A percentile compares a stretch with the other conserved stretches of the same genome.
Evolutionary conservation across 306 rosid species (phyloP).

Genomic region (Carpinus fangiana): DNA sequence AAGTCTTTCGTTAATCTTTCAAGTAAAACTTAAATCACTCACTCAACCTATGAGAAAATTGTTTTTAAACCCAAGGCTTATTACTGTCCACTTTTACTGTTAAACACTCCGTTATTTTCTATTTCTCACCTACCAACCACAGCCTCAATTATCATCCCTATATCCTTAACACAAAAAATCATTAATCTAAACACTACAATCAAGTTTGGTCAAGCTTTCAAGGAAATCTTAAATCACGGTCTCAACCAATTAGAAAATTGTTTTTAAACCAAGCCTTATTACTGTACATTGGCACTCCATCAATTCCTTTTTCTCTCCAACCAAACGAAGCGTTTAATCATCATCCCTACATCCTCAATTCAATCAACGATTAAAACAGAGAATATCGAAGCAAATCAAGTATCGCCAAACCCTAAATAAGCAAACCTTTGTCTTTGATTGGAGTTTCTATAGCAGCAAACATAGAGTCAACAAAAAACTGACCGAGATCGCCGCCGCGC

Average conservation of each 20-base stretch:
- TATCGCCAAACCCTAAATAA: neutral
- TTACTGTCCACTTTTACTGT: no score
- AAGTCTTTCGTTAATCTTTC: no score
- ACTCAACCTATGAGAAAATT: neutral
- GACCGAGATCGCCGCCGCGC: constrained; percentile 96
- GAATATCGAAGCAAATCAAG: neutral
- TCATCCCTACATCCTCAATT: neutral
- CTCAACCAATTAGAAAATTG: neutral
- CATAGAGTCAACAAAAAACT: neutral
- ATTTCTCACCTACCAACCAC: neutral
- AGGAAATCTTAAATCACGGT: neutral
- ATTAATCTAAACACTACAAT: neutral
- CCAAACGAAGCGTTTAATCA: neutral
- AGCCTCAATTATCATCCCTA: neutral
- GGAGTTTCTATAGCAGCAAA: neutral
- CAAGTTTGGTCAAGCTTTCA: neutral
- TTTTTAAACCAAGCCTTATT: neutral
- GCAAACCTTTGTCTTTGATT: neutral
- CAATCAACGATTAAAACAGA: neutral
- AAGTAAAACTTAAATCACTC: neutral
- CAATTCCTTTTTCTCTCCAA: neutral
- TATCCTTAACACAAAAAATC: neutral
- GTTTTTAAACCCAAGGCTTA: neutral
- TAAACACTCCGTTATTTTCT: no score
- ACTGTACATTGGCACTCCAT: neutral